These are phyloP conservation scores for Musa balbisiana DNA, from an alignment of 202 grass and related monocot genomes.

Conservation along the genomic window DNA sequence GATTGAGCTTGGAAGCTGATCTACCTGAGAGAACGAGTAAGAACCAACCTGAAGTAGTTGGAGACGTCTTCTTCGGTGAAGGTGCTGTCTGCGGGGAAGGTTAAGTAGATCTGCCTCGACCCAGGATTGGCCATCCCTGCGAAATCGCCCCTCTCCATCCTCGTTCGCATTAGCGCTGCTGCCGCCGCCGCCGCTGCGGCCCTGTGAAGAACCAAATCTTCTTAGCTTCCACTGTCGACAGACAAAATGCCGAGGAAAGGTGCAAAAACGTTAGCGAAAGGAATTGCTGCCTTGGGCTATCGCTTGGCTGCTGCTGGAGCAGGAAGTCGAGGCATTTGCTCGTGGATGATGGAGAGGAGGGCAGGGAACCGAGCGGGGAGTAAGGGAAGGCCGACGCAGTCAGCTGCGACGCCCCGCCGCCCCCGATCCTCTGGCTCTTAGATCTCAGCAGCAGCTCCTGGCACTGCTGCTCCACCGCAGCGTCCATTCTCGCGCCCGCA, in stretches of 20 bases:
- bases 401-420: conserved; percentile 16
- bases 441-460: conserved; percentile 63
- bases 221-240: background rate
- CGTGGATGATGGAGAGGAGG: conserved; percentile 58
- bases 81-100: conserved; percentile 32
- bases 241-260: too few species aligned
- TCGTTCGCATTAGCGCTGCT: conserved; percentile 46
- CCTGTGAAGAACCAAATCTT: background rate
- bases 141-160: conserved; percentile 49
- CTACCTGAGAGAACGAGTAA: background rate
- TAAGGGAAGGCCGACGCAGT: conserved; percentile 45
- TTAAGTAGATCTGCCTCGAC: conserved; percentile 74
- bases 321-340: conserved; percentile 64
- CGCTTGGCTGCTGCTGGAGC: conserved; percentile 53
- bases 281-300: conserved; percentile 45
- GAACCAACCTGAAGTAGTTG: conserved; percentile 81
- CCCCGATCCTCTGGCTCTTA: conserved; percentile 42
- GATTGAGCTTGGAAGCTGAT: background rate
- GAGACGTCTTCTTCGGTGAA: conserved; percentile 95
- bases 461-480: conserved; percentile 38
- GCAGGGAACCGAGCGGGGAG: conserved; percentile 64
- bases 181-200: conserved; percentile 43
- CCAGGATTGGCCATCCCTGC: conserved; percentile 61
- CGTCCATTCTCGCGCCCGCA: conserved; percentile 29
- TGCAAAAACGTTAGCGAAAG: too few species aligned